Conservation (phyloP, 2,329 filamentous ascomycete species). For the Fusarium virguliforme region DNA sequence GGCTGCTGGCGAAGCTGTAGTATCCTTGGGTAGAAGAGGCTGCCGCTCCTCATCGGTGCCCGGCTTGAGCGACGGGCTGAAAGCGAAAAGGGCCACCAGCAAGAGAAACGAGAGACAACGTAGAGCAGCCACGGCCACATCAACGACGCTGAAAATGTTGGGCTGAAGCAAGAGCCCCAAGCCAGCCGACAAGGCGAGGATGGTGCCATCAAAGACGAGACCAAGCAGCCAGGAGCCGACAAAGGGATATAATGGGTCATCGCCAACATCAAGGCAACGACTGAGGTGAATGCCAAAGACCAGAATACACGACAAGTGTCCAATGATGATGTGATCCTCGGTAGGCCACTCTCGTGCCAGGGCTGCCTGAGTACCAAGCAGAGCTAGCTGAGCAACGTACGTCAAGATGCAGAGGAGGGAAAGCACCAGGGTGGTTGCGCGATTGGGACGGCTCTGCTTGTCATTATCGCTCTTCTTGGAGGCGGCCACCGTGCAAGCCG, state of each 20-base stretch:
- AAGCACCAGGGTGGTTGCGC: constrained; percentile 58
- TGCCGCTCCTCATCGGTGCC: constrained; percentile 71
- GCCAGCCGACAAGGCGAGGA: constrained; percentile 55
- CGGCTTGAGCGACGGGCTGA: constrained; percentile 39
- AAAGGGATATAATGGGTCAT: constrained; percentile 74
- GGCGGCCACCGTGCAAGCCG: constrained; percentile 69
- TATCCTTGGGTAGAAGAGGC: constrained; percentile 65
- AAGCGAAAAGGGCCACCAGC: constrained; percentile 36
- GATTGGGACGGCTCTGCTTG: constrained; percentile 40
- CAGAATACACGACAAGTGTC: constrained; percentile 73
- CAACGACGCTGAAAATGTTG: constrained; percentile 45
- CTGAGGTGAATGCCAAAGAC: constrained; percentile 75
- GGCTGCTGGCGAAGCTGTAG: constrained; percentile 41
- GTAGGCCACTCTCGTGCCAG: constrained; percentile 59
- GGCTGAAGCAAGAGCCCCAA: constrained; percentile 18
- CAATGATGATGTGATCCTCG: constrained; percentile 68
- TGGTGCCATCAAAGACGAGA: constrained; percentile 68
- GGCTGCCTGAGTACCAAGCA: constrained; percentile 58
- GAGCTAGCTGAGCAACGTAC: constrained; percentile 65
- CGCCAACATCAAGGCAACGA: constrained; percentile 66
- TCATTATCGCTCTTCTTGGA: constrained; percentile 48
- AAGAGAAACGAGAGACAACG: constrained; percentile 44
- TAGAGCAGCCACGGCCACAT: constrained; percentile 40
- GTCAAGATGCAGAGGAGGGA: constrained; percentile 62
- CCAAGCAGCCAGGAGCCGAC: constrained; percentile 75